phyloP scores from a whole-genome alignment of 1,284 basidiomycete genomes.

The Marasmius tenuissimus region DNA sequence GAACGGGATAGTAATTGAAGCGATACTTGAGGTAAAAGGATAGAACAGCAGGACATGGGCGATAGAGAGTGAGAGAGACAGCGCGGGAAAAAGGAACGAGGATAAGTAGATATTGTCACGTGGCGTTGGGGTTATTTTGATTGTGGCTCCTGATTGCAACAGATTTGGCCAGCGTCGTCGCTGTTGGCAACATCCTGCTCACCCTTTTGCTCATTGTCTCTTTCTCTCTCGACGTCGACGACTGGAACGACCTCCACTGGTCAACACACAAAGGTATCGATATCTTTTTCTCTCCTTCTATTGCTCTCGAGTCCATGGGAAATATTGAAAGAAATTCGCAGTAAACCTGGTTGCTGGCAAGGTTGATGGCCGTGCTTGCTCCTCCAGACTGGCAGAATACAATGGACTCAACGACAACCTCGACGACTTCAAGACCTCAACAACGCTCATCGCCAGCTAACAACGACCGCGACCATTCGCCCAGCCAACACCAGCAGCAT shows the following conservation, averaged over 20 bases:
- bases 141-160: constrained; percentile 11
- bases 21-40: too few relatives aligned
- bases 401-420: constrained; percentile 48
- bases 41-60: neutral
- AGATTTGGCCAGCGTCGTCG: constrained; percentile 18
- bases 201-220: constrained; percentile 3
- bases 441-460: constrained; percentile 57
- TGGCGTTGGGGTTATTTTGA: constrained; percentile 11
- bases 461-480: constrained; percentile 39
- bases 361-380: constrained; percentile 77
- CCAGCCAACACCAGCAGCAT: constrained; percentile 31
- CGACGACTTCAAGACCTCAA: constrained; percentile 30
- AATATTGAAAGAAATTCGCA: neutral
- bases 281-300: neutral
- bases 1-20: too few relatives aligned
- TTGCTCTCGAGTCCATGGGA: neutral
- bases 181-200: constrained; percentile 26
- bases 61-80: neutral
- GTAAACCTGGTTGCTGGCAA: neutral
- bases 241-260: constrained; percentile 9
- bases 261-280: neutral
- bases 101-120: neutral
- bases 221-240: constrained; percentile 16
- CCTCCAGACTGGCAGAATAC: constrained; percentile 67
- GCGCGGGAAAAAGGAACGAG: neutral